Evolutionary conservation across 306 rosid genomes (phyloP).

Genomic region (Lablab purpureus): DNA sequence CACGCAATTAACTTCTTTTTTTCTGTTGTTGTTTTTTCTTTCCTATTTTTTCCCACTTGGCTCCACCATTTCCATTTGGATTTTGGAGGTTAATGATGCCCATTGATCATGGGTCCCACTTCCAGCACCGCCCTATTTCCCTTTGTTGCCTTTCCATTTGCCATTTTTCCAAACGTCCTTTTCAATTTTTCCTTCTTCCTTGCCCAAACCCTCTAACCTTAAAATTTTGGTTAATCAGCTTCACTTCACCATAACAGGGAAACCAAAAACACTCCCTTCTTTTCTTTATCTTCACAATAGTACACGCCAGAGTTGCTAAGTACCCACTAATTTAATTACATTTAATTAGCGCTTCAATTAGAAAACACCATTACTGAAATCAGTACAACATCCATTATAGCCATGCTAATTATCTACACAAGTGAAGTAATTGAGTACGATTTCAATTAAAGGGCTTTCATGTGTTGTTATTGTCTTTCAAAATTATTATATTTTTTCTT

Average conservation of each 20-base stretch:
- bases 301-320: not conserved
- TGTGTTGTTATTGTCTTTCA: conserved; percentile 39
- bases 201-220: conserved; percentile 34
- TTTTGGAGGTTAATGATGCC: conserved; percentile 54
- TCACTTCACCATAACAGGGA: conserved; percentile 41
- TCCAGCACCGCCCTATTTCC: conserved; percentile 58
- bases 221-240: conserved; percentile 42
- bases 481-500: conserved; percentile 11
- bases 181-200: conserved; percentile 19
- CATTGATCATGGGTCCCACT: conserved; percentile 47
- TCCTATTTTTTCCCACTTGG: conserved; percentile 43
- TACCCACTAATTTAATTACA: conserved; percentile 29
- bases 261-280: conserved; percentile 2
- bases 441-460: conserved; percentile 27
- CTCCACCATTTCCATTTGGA: conserved; percentile 38
- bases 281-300: not conserved
- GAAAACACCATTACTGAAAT: not conserved
- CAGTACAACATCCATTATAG: not conserved
- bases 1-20: conserved; percentile 50
- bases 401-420: not conserved
- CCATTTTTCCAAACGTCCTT: conserved; percentile 35
- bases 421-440: not conserved
- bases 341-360: conserved; percentile 12
- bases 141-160: conserved; percentile 54
- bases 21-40: conserved; percentile 31